These are phyloP conservation scores for Taiozyma onychis DNA, from an alignment of 1,139 yeast species.

Conservation along the genomic window DNA sequence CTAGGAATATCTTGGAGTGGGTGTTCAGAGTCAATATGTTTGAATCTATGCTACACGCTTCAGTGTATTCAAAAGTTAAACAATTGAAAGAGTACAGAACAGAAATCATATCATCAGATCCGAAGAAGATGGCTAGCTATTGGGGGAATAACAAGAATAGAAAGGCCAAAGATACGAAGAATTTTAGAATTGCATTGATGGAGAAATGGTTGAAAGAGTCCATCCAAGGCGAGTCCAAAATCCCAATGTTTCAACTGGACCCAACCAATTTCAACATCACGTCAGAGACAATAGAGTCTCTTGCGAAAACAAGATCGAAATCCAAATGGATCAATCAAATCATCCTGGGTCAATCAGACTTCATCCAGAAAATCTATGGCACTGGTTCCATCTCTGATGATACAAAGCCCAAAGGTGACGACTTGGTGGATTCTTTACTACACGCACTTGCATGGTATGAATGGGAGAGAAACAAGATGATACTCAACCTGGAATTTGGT, in stretches of 20 bases:
- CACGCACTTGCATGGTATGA: constrained; percentile 50
- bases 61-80: constrained; percentile 9
- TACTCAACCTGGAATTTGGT: constrained; percentile 15
- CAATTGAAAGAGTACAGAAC: constrained; percentile 8
- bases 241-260: constrained; percentile 6
- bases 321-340: constrained; percentile 16
- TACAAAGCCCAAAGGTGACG: constrained; percentile 47
- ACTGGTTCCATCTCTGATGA: neutral
- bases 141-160: constrained; percentile 25
- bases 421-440: constrained; percentile 51
- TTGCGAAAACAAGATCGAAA: constrained; percentile 3
- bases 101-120: constrained; percentile 30
- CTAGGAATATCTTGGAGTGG: constrained; percentile 41
- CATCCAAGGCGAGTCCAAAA: neutral
- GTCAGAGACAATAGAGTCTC: neutral
- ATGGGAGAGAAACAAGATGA: constrained; percentile 36
- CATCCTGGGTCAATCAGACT: constrained; percentile 4
- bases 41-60: constrained; percentile 34
- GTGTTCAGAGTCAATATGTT: constrained; percentile 46
- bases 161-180: constrained; percentile 11
- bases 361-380: neutral
- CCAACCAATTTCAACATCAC: constrained; percentile 6
- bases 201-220: constrained; percentile 16
- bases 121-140: constrained; percentile 35
- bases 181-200: constrained; percentile 11